Base-by-base conservation (phyloP, 1,284 basidiomycete species). In the Leucocoprinus gongylophorus region DNA sequence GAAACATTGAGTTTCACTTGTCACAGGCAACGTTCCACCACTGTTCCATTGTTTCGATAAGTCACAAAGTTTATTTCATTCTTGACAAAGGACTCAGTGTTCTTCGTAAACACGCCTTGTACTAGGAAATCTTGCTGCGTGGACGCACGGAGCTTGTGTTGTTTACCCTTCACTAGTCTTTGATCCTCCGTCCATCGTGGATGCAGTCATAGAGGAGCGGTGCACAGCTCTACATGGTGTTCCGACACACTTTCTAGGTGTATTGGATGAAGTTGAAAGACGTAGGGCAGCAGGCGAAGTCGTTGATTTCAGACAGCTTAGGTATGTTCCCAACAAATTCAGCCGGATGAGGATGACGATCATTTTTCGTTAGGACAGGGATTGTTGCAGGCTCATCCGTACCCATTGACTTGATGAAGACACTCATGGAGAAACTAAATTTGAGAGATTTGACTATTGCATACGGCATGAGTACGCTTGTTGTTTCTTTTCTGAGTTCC, bases 31-130 rank as follows among this genome's bases (percentile, higher is more conserved):
- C 57, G 81, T 81, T 1, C 88, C 88, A 1, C 88, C 88, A 0
- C 66, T 91, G 0, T 91, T 91, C 63, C 88, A 92, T 63, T 92
- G 89, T 61, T 91, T 91, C 78, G 89, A 88, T 89, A 67, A 84
- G 87, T 85, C 35, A 20, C 28, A 52, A 29, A 45, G 48, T 33
- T 50, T 33, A 7, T 21, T 51, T 17, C 40, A 20, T 33, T 35
- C 35, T 35, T 21, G 10, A 26, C 42, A 47, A 35, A 28, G 6
- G 40, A 23, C 46, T 55, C 15, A 51, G 48, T 40, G 28, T 20
- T 38, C 37, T 50, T 48, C 50, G 57, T 46, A 46, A 53, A 54
- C 59, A 88, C 83, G 88, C 61, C 78, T 92, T 40, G 82, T 91
- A 9, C 65, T 92, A 58, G 88, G 90, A 35, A 92, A 92, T 59